Evolutionary conservation across 371 early-diverging fungal species (phyloP).

Genomic region (Mortierella sp.): DNA sequence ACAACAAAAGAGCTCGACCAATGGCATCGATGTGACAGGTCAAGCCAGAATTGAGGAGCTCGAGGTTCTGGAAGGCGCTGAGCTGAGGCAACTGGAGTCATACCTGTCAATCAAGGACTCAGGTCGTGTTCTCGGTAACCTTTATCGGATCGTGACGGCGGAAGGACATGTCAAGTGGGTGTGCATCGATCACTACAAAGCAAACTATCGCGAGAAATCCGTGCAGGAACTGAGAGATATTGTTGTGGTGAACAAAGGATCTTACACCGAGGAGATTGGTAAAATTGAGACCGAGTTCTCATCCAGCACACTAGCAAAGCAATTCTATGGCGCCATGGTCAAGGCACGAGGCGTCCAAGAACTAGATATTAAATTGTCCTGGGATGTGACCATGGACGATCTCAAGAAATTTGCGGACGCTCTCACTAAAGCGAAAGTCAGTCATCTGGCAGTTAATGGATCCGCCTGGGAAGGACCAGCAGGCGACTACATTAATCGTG

Average conservation of each 20-base stretch:
- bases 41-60: not conserved
- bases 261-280: not conserved
- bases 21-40: too few species aligned
- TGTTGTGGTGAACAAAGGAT: not conserved
- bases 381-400: too few species aligned
- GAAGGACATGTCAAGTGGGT: conserved; percentile 36
- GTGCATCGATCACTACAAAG: conserved; percentile 21
- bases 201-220: not conserved
- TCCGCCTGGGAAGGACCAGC: too few species aligned
- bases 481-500: too few species aligned
- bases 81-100: conserved; percentile 11
- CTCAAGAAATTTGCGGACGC: too few species aligned
- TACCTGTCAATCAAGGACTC: not conserved
- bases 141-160: conserved; percentile 10
- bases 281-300: too few species aligned
- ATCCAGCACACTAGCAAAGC: not conserved
- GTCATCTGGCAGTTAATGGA: too few species aligned
- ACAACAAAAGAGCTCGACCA: not conserved
- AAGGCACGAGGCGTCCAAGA: too few species aligned
- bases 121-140: conserved; percentile 7
- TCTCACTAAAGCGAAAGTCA: too few species aligned
- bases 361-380: too few species aligned
- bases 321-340: not conserved
- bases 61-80: conserved; percentile 1
- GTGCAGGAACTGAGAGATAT: not conserved